phyloP scores from a whole-genome alignment of 148 eudicot genomes.

The Rhododendron ovatum region DNA sequence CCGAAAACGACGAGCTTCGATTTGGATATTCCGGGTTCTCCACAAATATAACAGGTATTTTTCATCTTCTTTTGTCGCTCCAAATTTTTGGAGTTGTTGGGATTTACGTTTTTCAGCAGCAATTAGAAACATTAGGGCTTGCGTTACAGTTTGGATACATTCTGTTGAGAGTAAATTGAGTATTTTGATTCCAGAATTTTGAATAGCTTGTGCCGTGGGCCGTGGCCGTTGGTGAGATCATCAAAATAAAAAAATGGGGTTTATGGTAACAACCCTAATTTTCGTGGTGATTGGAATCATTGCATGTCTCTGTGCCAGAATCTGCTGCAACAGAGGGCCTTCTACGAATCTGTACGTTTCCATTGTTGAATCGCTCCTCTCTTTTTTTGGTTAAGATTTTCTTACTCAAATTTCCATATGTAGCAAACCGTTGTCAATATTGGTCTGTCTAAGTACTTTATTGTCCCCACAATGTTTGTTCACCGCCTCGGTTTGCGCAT shows the following conservation, averaged over 20 bases:
- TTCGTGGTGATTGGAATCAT: slow-evolving; percentile 70
- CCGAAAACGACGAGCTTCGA: background rate
- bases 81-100: background rate
- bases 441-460: background rate
- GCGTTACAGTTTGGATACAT: background rate
- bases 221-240: slow-evolving; percentile 4
- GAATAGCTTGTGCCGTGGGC: background rate
- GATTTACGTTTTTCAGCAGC: background rate
- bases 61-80: background rate
- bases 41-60: background rate
- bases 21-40: background rate
- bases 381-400: background rate
- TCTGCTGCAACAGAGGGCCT: slow-evolving; percentile 91
- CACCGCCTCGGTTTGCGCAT: background rate
- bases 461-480: background rate
- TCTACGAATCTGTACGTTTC: slow-evolving; percentile 75
- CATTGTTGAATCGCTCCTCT: background rate
- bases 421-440: background rate
- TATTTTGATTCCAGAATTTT: background rate
- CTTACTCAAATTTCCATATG: background rate
- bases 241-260: slow-evolving; percentile 48
- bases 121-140: background rate
- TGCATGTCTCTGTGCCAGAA: slow-evolving; percentile 60
- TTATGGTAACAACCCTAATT: slow-evolving; percentile 72
- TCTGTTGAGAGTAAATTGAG: background rate